Evolutionary conservation across 2,329 filamentous ascomycete species (phyloP).

Genomic region (Zopfia rhizophila): DNA sequence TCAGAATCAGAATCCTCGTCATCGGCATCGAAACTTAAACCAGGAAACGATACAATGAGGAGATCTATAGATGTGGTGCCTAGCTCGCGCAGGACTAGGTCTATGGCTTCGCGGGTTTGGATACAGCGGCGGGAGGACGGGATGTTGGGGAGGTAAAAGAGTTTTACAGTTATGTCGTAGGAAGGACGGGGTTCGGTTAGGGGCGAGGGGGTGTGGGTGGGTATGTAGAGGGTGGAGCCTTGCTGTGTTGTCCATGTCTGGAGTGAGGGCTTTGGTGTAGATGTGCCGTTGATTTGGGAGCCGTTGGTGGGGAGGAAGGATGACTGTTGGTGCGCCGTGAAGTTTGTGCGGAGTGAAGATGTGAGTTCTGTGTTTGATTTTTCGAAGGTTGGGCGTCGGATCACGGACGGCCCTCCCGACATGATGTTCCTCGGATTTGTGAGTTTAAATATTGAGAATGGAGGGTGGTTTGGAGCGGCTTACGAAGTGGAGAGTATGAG

Average conservation of each 20-base stretch:
- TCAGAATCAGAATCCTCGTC: constrained; percentile 71
- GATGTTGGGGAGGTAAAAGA: constrained; percentile 87
- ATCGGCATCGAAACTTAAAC: constrained; percentile 91
- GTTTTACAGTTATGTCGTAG: constrained; percentile 95
- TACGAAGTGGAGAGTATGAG: constrained; percentile 88
- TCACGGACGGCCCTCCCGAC: constrained; percentile 82
- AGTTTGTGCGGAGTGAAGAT: constrained; percentile 86
- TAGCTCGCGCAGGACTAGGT: constrained; percentile 82
- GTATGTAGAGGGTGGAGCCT: constrained; percentile 72
- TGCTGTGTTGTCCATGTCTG: constrained; percentile 73
- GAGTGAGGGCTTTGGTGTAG: constrained; percentile 53
- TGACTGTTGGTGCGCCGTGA: constrained; percentile 76
- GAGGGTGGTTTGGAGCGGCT: constrained; percentile 44
- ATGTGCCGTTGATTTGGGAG: constrained; percentile 38
- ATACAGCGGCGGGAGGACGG: constrained; percentile 70
- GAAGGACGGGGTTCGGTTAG: constrained; percentile 82
- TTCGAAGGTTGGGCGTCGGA: constrained; percentile 78
- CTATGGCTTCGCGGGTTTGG: constrained; percentile 81
- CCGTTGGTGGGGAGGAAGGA: constrained; percentile 53
- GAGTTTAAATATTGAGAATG: constrained; percentile 30
- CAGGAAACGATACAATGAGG: constrained; percentile 91
- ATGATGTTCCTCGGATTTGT: constrained; percentile 83
- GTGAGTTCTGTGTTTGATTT: constrained; percentile 95
- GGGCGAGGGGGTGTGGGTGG: constrained; percentile 75
- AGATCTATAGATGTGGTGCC: constrained; percentile 81